phyloP scores from a whole-genome alignment of 352 stramenopile genomes.

The Globisporangium emineosum region DNA sequence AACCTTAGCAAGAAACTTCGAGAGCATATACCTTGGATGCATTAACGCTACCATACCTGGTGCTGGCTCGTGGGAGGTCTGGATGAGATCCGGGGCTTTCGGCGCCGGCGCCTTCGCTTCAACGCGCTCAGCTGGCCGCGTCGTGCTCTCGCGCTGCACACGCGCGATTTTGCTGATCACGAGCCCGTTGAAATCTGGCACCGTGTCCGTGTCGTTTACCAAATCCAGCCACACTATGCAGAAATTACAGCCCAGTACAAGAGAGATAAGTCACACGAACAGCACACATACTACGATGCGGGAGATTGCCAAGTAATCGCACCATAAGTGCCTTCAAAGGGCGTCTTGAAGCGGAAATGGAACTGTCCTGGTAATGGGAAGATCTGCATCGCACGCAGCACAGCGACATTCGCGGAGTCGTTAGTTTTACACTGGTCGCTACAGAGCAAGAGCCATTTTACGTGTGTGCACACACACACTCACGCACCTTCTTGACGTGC shows the following conservation, averaged over 20 bases:
- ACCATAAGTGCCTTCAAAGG: conserved; percentile 86
- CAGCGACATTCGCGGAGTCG: not conserved
- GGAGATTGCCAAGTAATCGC: no score
- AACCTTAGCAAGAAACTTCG: no score
- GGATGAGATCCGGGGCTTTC: conserved; percentile 64
- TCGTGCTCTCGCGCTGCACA: conserved; percentile 49
- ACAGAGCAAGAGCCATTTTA: no score
- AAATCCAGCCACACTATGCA: conserved; percentile 77
- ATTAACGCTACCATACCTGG: no score
- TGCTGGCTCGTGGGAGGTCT: conserved; percentile 38
- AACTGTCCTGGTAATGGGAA: conserved; percentile 80
- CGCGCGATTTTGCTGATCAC: conserved; percentile 81
- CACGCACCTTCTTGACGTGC: conserved; percentile 76
- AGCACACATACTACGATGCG: not conserved
- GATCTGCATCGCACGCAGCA: conserved; percentile 29
- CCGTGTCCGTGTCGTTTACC: conserved; percentile 57
- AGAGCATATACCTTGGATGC: no score
- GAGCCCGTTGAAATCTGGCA: conserved; percentile 81
- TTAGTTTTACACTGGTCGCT: no score
- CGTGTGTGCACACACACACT: not conserved
- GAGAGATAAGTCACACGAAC: not conserved
- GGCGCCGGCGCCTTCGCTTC: conserved; percentile 27
- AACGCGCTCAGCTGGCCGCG: conserved; percentile 33
- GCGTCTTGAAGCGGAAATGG: conserved; percentile 85
- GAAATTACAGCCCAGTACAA: not conserved